phyloP scores from a whole-genome alignment of 164 flowering plant genomes.

The Tinospora cordifolia region DNA sequence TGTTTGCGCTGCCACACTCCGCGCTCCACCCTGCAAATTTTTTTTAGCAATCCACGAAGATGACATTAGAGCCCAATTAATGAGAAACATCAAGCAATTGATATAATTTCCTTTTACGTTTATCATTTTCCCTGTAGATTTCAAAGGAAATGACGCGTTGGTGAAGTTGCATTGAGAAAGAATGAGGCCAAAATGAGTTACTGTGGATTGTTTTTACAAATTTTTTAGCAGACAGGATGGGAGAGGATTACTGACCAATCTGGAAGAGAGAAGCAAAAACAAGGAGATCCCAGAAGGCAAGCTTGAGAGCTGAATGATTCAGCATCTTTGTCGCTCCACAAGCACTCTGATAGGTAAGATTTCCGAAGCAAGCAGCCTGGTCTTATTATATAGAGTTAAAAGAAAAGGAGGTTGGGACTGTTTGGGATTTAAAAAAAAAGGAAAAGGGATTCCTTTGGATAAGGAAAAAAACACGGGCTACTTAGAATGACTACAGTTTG shows the following conservation, averaged over 20 bases:
- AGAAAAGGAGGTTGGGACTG: too few relatives aligned
- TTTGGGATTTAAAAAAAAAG: too few relatives aligned
- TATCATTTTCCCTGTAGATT: too few relatives aligned
- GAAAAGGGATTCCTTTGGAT: too few relatives aligned
- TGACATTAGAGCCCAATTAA: background rate
- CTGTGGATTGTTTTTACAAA: too few relatives aligned
- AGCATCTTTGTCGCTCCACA: slow-evolving; percentile 6
- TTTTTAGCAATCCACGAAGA: background rate
- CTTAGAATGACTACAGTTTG: too few relatives aligned
- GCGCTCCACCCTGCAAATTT: slow-evolving; percentile 28
- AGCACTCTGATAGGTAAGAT: background rate
- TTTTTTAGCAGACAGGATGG: too few relatives aligned
- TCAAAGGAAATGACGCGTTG: too few relatives aligned
- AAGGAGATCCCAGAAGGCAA: slow-evolving; percentile 12
- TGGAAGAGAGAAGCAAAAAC: slow-evolving; percentile 17
- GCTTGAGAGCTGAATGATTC: slow-evolving; percentile 15
- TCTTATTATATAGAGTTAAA: slow-evolving; percentile 2
- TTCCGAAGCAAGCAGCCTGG: background rate
- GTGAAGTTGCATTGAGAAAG: too few relatives aligned
- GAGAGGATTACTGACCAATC: slow-evolving; percentile 20
- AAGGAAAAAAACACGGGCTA: too few relatives aligned
- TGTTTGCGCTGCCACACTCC: slow-evolving; percentile 18
- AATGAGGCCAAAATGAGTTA: too few relatives aligned
- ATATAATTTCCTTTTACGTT: too few relatives aligned
- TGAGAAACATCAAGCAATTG: background rate